phyloP scores from a whole-genome alignment of 257 asterid species.

The Rubia yunnanensis region DNA sequence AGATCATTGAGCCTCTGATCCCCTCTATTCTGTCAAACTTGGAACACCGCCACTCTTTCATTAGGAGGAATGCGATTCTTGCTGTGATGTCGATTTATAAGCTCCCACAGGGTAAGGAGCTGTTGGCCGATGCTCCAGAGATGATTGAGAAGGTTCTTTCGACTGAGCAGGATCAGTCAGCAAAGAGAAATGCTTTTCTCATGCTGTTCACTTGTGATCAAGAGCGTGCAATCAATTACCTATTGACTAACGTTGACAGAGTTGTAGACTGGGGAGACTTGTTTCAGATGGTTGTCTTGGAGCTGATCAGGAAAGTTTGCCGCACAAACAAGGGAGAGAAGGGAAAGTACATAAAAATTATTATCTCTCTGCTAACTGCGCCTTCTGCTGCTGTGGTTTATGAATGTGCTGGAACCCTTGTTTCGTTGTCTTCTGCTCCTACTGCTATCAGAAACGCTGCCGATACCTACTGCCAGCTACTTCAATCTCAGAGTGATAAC shows the following conservation, averaged over 20 bases:
- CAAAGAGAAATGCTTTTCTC: slow-evolving; percentile 89
- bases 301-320: slow-evolving; percentile 81
- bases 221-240: slow-evolving; percentile 79
- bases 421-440: slow-evolving; percentile 89
- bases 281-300: slow-evolving; percentile 89
- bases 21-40: slow-evolving; percentile 72
- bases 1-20: slow-evolving; percentile 77
- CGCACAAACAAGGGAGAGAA: slow-evolving; percentile 83
- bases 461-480: slow-evolving; percentile 86
- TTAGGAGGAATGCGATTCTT: slow-evolving; percentile 78
- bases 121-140: slow-evolving; percentile 95
- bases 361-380: slow-evolving; percentile 59
- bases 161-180: slow-evolving; percentile 77
- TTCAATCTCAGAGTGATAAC: slow-evolving; percentile 85
- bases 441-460: slow-evolving; percentile 93
- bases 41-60: slow-evolving; percentile 85
- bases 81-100: slow-evolving; percentile 80
- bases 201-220: slow-evolving; percentile 89
- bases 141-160: slow-evolving; percentile 71
- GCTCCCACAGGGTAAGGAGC: slow-evolving; percentile 90
- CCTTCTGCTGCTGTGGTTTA: slow-evolving; percentile 90
- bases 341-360: slow-evolving; percentile 84
- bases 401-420: slow-evolving; percentile 96
- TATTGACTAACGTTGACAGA: slow-evolving; percentile 62
- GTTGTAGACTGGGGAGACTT: slow-evolving; percentile 87